Conservation (phyloP, 495 filamentous ascomycete species). For the Cudoniella acicularis region DNA sequence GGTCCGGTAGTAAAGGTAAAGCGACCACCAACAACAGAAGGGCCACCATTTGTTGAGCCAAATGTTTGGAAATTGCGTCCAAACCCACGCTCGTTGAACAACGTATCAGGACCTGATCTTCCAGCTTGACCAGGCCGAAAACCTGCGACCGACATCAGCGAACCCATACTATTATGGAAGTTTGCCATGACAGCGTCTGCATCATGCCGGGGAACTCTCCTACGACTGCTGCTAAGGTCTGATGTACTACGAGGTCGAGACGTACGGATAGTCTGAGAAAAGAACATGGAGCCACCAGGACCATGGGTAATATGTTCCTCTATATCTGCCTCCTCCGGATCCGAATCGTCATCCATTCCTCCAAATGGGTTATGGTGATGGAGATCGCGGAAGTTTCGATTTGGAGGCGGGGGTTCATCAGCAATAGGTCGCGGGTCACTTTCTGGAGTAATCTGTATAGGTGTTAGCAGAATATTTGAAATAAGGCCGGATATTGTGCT, state of each 20-base stretch:
- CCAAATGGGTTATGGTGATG: conserved; percentile 36
- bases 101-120: conserved; percentile 25
- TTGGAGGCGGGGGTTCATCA: conserved; percentile 35
- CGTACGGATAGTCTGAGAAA: conserved; percentile 16
- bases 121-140: conserved; percentile 22
- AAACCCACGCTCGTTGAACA: conserved; percentile 13
- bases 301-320: conserved; percentile 43
- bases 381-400: conserved; percentile 16
- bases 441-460: conserved; percentile 32
- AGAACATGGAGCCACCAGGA: conserved; percentile 42
- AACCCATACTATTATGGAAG: conserved; percentile 28
- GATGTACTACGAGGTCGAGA: neutral
- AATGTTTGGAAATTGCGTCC: conserved; percentile 2
- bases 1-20: conserved; percentile 19
- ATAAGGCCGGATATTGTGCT: conserved; percentile 24
- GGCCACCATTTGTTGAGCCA: conserved; percentile 7
- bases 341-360: conserved; percentile 37
- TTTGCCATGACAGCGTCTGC: conserved; percentile 23
- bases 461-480: conserved; percentile 20
- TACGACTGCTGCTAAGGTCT: neutral
- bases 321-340: conserved; percentile 45
- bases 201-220: conserved; percentile 1
- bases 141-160: conserved; percentile 23
- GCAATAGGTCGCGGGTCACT: conserved; percentile 35
- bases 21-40: conserved; percentile 14